phyloP scores from a whole-genome alignment of 176 grass and related monocot genomes.

The Lolium perenne region DNA sequence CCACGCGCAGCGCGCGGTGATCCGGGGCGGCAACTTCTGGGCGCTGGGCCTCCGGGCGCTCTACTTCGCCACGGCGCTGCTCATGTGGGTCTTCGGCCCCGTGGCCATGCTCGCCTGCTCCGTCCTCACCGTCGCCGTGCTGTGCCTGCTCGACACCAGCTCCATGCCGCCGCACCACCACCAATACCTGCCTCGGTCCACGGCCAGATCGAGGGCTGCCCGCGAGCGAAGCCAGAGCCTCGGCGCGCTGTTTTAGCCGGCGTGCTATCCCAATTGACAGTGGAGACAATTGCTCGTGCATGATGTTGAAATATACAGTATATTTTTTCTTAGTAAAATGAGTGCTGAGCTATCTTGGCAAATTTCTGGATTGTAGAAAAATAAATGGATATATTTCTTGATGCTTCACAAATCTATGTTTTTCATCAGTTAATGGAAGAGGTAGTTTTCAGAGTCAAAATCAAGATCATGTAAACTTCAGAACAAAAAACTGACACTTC shows the following conservation, averaged over 20 bases:
- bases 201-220: background rate
- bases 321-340: background rate
- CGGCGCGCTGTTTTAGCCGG: background rate
- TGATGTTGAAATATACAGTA: background rate
- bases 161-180: conserved; percentile 63
- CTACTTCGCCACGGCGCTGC: conserved; percentile 84
- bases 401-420: background rate
- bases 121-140: conserved; percentile 62
- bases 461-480: conserved; percentile 34
- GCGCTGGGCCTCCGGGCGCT: conserved; percentile 62
- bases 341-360: background rate
- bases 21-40: conserved; percentile 76
- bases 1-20: conserved; percentile 65
- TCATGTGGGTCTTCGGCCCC: conserved; percentile 84
- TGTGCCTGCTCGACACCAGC: conserved; percentile 67
- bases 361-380: background rate
- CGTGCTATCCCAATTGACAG: background rate
- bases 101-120: conserved; percentile 73
- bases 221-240: background rate
- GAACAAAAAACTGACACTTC: conserved; percentile 38
- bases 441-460: background rate
- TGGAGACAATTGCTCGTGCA: background rate
- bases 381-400: background rate
- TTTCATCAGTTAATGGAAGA: background rate
- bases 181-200: conserved; percentile 51